These are phyloP conservation scores for Wickerhamiella kurtzmanii DNA, from an alignment of 805 yeast species.

Conservation along the genomic window DNA sequence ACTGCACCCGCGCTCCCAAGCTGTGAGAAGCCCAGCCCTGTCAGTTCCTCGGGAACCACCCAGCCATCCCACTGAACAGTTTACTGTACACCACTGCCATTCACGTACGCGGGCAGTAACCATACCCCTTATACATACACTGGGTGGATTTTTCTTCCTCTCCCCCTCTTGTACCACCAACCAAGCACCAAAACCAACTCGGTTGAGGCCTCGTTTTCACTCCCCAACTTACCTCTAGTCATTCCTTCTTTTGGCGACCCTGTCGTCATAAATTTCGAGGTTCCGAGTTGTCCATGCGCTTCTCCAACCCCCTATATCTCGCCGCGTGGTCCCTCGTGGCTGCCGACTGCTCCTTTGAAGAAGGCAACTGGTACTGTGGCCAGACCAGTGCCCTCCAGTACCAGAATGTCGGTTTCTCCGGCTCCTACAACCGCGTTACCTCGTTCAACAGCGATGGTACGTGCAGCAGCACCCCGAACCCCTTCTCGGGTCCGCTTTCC, in stretches of 20 bases:
- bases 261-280: background rate
- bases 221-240: background rate
- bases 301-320: constrained; percentile 14
- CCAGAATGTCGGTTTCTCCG: constrained; percentile 68
- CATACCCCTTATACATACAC: too few relatives aligned
- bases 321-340: constrained; percentile 22
- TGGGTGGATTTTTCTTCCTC: too few relatives aligned
- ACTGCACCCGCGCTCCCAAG: too few relatives aligned
- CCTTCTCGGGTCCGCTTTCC: constrained; percentile 59
- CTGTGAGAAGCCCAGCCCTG: too few relatives aligned
- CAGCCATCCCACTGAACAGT: too few relatives aligned
- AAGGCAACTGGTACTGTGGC: constrained; percentile 78
- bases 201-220: too few relatives aligned
- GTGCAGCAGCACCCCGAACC: constrained; percentile 44
- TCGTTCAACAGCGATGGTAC: constrained; percentile 60
- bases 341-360: constrained; percentile 34
- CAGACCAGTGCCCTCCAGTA: constrained; percentile 54
- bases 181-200: too few relatives aligned
- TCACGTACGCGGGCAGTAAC: too few relatives aligned
- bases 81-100: too few relatives aligned
- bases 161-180: too few relatives aligned
- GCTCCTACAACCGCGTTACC: constrained; percentile 70
- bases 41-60: too few relatives aligned
- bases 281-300: constrained; percentile 16
- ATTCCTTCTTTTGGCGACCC: background rate